Percentiles rank a stretch among this genome's conserved stretches.
Evolutionary conservation across 2,329 filamentous ascomycete species (phyloP).

Genomic region (Leptographium procerum): DNA sequence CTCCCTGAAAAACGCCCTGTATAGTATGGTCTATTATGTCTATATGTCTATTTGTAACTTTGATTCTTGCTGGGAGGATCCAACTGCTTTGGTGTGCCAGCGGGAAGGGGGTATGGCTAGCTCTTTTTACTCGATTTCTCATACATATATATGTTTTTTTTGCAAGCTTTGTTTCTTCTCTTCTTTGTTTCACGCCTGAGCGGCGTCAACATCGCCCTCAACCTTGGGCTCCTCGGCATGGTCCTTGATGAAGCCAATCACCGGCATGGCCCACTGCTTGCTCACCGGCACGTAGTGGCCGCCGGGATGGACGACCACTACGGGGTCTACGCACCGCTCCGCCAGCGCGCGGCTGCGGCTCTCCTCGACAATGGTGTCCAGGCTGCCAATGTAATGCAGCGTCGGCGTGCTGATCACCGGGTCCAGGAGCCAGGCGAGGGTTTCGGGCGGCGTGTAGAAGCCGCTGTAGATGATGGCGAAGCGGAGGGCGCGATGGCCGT

Average conservation of each 20-base stretch:
- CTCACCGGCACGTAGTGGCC: conserved; percentile 82
- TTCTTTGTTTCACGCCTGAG: not conserved
- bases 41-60: not conserved
- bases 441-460: conserved; percentile 52
- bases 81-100: too few species aligned
- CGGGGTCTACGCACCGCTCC: conserved; percentile 46
- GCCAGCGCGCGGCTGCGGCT: conserved; percentile 53
- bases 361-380: conserved; percentile 86
- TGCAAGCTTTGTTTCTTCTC: not conserved
- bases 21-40: not conserved
- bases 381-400: conserved; percentile 68
- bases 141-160: not conserved
- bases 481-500: conserved; percentile 36
- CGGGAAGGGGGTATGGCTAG: too few species aligned
- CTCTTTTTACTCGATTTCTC: too few species aligned
- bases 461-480: conserved; percentile 72
- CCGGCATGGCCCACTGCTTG: conserved; percentile 66
- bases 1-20: not conserved
- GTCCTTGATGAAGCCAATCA: conserved; percentile 32
- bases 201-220: not conserved
- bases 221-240: conserved; percentile 6
- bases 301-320: conserved; percentile 63
- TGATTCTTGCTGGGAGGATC: too few species aligned
- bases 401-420: conserved; percentile 66
- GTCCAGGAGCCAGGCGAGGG: conserved; percentile 60